phyloP scores from a whole-genome alignment of 148 eudicot species.

The Beta vulgaris region DNA sequence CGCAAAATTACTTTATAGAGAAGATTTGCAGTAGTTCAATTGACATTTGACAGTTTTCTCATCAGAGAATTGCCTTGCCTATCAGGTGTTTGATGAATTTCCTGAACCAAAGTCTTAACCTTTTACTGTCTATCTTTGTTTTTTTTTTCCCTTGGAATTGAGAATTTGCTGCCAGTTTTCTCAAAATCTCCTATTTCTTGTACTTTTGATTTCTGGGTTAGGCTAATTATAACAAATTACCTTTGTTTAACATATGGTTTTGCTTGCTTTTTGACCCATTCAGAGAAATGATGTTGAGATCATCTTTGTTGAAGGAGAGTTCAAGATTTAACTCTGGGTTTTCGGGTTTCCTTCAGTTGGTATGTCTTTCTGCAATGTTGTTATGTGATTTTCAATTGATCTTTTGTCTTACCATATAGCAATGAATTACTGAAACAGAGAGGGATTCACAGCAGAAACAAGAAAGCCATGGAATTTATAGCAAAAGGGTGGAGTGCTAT shows the following conservation, averaged over 20 bases:
- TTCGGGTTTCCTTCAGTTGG: slow-evolving; percentile 35
- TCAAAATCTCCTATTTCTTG: background rate
- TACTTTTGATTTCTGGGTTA: slow-evolving; percentile 12
- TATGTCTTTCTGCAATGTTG: slow-evolving; percentile 19
- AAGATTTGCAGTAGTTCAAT: background rate
- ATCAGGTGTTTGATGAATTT: slow-evolving; percentile 28
- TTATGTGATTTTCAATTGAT: background rate
- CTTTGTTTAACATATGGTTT: background rate
- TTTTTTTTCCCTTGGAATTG: background rate
- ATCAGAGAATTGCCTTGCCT: slow-evolving; percentile 20
- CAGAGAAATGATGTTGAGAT: slow-evolving; percentile 41
- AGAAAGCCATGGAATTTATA: slow-evolving; percentile 81
- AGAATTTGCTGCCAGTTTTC: background rate
- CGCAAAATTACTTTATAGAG: background rate
- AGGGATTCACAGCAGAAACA: slow-evolving; percentile 83
- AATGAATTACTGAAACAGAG: slow-evolving; percentile 42
- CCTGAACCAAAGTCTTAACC: slow-evolving; percentile 8
- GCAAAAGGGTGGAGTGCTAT: slow-evolving; percentile 91
- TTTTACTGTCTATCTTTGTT: background rate
- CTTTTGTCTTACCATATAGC: slow-evolving; percentile 6
- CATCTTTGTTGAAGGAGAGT: slow-evolving; percentile 31
- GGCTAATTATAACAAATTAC: background rate
- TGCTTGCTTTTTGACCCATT: background rate
- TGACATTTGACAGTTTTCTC: background rate
- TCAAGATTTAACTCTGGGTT: slow-evolving; percentile 24